Evolutionary conservation across 1,284 basidiomycete genomes (phyloP).

Genomic region (Hemileia vastatrix): DNA sequence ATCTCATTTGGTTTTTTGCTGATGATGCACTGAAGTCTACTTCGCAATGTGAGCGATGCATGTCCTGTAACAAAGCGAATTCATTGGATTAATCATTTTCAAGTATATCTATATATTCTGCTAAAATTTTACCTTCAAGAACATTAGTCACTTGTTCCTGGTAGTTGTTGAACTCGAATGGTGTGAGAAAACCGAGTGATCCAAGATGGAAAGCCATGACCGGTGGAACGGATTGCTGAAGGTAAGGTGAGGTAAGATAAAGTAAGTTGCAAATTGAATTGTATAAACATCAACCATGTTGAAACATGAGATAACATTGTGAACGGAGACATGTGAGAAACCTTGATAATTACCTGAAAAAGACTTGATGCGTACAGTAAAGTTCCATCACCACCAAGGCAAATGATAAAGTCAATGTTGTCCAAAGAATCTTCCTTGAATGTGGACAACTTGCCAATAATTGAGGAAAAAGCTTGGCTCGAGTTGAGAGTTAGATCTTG

Average conservation of each 20-base stretch:
- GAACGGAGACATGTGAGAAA: too few relatives aligned
- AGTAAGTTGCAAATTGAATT: too few relatives aligned
- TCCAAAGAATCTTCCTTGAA: too few relatives aligned
- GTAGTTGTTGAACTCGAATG: too few relatives aligned
- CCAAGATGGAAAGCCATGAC: constrained; percentile 95
- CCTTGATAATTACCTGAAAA: constrained; percentile 72
- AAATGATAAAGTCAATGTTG: constrained; percentile 71
- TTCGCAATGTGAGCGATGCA: constrained; percentile 13
- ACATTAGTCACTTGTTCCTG: too few relatives aligned
- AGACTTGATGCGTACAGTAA: constrained; percentile 87
- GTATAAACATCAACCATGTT: too few relatives aligned
- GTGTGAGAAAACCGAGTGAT: constrained; percentile 82
- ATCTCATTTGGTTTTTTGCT: constrained; percentile 25
- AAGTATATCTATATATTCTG: too few relatives aligned
- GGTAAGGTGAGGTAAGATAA: too few relatives aligned
- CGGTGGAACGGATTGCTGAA: constrained; percentile 83
- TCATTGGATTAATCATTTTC: neutral
- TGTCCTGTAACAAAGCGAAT: neutral
- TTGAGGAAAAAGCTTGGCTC: too few relatives aligned
- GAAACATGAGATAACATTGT: too few relatives aligned
- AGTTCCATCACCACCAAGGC: constrained; percentile 88
- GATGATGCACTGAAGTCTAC: constrained; percentile 67
- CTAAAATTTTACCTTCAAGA: constrained; percentile 54
- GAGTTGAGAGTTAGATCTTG: too few relatives aligned
- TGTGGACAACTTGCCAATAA: too few relatives aligned